phyloP scores from a whole-genome alignment of 2,329 filamentous ascomycete species.

The Zasmidium angulare region DNA sequence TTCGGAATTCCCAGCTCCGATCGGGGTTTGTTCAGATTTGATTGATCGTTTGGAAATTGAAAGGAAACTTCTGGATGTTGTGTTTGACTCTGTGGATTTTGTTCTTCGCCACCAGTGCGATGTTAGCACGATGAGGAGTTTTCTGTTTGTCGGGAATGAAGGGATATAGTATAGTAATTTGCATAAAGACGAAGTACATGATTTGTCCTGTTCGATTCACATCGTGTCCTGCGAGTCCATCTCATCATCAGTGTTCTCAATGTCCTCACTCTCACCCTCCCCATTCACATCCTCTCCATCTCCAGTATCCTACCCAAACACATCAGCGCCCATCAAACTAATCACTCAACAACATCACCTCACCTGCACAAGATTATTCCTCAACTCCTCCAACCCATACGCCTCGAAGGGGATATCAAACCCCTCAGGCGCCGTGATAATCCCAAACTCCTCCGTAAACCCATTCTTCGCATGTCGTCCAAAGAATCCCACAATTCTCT shows the following conservation, averaged over 20 bases:
- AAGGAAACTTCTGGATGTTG: neutral
- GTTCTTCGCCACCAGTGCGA: neutral
- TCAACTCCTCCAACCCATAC: conserved; percentile 46
- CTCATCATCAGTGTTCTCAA: neutral
- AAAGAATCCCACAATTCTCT: conserved; percentile 50
- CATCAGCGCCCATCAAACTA: neutral
- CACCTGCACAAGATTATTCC: conserved; percentile 30
- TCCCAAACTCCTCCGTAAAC: conserved; percentile 46
- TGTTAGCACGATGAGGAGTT: too few relatives aligned
- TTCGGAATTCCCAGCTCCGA: conserved; percentile 27
- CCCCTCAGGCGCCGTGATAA: conserved; percentile 46
- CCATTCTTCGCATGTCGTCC: conserved; percentile 37
- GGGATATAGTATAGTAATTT: neutral
- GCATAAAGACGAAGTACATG: neutral
- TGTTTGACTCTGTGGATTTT: neutral
- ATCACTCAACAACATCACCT: neutral
- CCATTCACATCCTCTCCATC: neutral
- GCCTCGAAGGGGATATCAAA: conserved; percentile 42
- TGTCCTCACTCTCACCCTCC: neutral
- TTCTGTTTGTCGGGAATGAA: too few relatives aligned
- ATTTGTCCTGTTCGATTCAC: neutral
- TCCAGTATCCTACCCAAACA: neutral
- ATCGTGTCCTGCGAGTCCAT: neutral
- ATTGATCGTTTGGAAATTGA: conserved; percentile 1
- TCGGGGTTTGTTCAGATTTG: conserved; percentile 9